Percentiles rank a stretch among this genome's conserved stretches.
These are phyloP conservation scores for Coemansia sp. DNA, from an alignment of 192 early-diverging fungal genomes.

Conservation along the genomic window DNA sequence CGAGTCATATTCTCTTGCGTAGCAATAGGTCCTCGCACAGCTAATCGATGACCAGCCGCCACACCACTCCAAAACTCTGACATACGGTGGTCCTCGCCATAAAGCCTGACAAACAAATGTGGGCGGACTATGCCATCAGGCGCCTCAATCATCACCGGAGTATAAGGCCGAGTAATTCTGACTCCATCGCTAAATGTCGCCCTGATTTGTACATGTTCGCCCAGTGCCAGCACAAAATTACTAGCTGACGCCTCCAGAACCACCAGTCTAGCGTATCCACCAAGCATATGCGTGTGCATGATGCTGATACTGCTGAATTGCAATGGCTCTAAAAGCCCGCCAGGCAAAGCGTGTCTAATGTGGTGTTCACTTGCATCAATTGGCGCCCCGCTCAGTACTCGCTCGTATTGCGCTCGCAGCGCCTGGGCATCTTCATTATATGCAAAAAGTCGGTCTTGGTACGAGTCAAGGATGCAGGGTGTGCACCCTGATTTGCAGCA, in stretches of 20 bases:
- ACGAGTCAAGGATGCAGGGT: conserved; percentile 52
- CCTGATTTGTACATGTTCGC: conserved; percentile 46
- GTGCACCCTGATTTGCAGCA: conserved; percentile 55
- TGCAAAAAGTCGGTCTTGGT: conserved; percentile 24
- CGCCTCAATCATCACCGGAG: conserved; percentile 40
- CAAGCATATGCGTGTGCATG: conserved; percentile 12
- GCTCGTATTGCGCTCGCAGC: conserved; percentile 31
- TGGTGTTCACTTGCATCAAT: conserved; percentile 2
- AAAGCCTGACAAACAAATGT: conserved; percentile 40
- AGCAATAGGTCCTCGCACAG: conserved; percentile 29
- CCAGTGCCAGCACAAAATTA: conserved; percentile 27
- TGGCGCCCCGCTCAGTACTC: conserved; percentile 10
- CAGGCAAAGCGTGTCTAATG: conserved; percentile 6
- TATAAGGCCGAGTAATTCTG: conserved; percentile 30
- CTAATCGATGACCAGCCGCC: background rate
- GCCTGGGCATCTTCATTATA: conserved; percentile 3
- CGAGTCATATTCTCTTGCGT: conserved; percentile 27
- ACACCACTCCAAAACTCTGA: conserved; percentile 15
- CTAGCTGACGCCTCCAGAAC: conserved; percentile 38
- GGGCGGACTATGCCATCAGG: conserved; percentile 32
- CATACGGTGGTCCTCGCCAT: conserved; percentile 15
- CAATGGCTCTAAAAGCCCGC: conserved; percentile 31
- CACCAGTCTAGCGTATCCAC: conserved; percentile 17
- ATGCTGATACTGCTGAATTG: conserved; percentile 21
- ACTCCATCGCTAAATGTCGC: background rate